These are phyloP conservation scores for Eimeria tenella DNA, from an alignment of 169 alveolate species.

Conservation along the genomic window DNA sequence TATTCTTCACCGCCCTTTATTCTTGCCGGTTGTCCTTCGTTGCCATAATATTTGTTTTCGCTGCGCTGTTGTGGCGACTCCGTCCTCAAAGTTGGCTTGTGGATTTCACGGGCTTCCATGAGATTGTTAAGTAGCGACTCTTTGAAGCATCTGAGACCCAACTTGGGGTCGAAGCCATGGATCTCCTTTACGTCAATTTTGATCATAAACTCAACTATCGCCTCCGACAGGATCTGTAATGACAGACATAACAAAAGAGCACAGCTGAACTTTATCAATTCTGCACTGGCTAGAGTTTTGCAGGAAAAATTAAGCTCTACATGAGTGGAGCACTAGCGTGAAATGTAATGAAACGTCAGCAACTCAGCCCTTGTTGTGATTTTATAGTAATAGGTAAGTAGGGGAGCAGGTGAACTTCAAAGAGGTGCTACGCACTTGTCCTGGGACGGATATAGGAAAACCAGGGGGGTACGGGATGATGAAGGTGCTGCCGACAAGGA, in stretches of 20 bases:
- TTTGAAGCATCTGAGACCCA: constrained; percentile 45
- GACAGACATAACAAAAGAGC: background rate
- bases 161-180: constrained; percentile 78
- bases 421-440: constrained; percentile 50
- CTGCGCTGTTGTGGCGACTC: no score
- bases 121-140: background rate
- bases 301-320: no score
- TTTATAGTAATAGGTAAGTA: no score
- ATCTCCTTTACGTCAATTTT: constrained; percentile 83
- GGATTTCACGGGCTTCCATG: background rate
- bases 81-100: no score
- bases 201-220: constrained; percentile 80
- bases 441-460: constrained; percentile 84
- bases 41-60: background rate
- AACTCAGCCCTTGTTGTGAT: no score
- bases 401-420: no score
- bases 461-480: constrained; percentile 86
- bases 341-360: no score
- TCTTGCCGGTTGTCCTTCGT: background rate
- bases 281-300: background rate
- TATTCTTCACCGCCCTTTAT: background rate
- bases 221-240: constrained; percentile 79
- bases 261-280: background rate
- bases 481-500: constrained; percentile 82
- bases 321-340: no score